Evolutionary conservation across 2,329 filamentous ascomycete genomes (phyloP), one percentile per base, ranked within the genome.

Genomic region (Aspergillus flavus): DNA sequence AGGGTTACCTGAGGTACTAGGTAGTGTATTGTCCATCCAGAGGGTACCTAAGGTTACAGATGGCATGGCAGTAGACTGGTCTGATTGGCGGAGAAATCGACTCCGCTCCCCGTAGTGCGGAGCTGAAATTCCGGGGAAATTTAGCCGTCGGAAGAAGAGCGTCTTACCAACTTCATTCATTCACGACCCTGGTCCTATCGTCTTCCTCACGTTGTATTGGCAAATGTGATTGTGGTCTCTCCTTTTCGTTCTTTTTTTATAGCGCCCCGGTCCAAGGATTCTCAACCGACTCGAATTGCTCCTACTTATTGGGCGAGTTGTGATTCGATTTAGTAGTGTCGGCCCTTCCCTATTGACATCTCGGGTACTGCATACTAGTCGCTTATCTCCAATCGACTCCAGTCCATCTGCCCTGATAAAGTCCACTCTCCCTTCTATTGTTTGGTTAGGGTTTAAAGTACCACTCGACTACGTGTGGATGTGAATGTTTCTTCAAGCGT

Each of bases 61-160:
- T 23, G 5, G 14, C 4, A 6, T 5, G 34, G 34, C 14, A 36
- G 6, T 16, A 36, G 34, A 16, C 34, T 1, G 14, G 14, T 36
- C 7, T 74, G 64, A 76, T 76, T 76, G 74, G 74, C 71, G 74
- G 74, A 76, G 69, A 70, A 76, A 75, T 67, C 50, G 57, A 59
- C 61, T 65, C 72, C 73, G 69, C 64, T 62, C 64, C 62, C 64
- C 65, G 64, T 65, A 32, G 58, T 57, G 63, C 57, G 63, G 61
- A 65, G 65, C 59, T 55, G 58, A 61, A 61, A 64, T 61, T 53
- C 63, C 64, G 69, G 69, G 69, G 68, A 71, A 71, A 69, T 69
- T 69, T 63, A 59, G 55, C 67, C 64, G 62, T 67, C 61, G 65
- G 64, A 55, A 32, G 16, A 16, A 34, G 52, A 34, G 43, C 48